A percentile compares a stretch with the other conserved stretches of the same genome.
Conservation (phyloP, 2,329 filamentous ascomycete genomes). For the Paecilomyces variotii region DNA sequence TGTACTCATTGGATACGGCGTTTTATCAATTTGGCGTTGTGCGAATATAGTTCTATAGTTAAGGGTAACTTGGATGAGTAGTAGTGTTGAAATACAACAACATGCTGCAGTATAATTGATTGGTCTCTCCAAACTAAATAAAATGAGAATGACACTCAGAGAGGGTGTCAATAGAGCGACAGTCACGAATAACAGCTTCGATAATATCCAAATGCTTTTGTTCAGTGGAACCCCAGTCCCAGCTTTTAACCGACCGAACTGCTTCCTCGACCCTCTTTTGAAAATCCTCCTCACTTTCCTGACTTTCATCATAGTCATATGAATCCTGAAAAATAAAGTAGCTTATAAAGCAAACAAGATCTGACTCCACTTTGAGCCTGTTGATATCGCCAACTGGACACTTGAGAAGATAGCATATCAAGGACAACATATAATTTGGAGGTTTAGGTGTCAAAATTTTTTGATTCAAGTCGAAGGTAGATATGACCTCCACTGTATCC, state of each 20-base stretch:
- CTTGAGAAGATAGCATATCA: neutral
- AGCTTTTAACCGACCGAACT: constrained; percentile 2
- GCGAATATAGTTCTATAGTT: neutral
- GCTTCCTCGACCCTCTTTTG: constrained; percentile 7
- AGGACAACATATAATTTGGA: neutral
- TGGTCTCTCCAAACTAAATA: too few species aligned
- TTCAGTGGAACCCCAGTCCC: constrained; percentile 5
- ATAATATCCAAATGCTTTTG: neutral
- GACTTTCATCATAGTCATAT: constrained; percentile 3
- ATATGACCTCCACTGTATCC: neutral
- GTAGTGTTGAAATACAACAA: too few species aligned
- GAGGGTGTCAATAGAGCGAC: too few species aligned
- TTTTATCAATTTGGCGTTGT: neutral
- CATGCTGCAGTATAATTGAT: too few species aligned
- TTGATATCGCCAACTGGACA: neutral
- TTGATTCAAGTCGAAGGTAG: neutral
- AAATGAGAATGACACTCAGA: too few species aligned
- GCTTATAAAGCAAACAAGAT: neutral
- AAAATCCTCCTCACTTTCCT: constrained; percentile 8
- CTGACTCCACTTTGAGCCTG: neutral
- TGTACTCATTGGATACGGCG: neutral
- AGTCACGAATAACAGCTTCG: too few species aligned
- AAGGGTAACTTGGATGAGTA: neutral
- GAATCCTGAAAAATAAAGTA: neutral
- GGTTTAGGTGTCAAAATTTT: neutral